Evolutionary conservation across 2,329 filamentous ascomycete genomes (phyloP).

Genomic region (Ceratocystis diversiconidia): DNA sequence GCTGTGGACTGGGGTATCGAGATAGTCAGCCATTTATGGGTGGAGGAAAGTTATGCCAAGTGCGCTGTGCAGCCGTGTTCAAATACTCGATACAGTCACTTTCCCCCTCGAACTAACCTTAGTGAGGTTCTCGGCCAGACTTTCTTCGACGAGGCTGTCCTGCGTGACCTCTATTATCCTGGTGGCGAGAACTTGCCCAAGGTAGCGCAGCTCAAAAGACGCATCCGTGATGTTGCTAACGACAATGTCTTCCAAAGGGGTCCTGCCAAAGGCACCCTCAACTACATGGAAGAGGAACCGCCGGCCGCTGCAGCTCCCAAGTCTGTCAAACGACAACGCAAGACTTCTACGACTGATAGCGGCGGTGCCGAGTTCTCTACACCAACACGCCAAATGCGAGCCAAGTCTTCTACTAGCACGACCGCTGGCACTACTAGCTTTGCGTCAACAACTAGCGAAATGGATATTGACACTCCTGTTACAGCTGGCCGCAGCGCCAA

Average conservation of each 20-base stretch:
- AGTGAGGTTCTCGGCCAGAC: slow-evolving; percentile 88
- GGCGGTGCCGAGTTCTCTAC: slow-evolving; percentile 23
- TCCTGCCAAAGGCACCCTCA: slow-evolving; percentile 34
- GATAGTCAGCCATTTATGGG: slow-evolving; percentile 88
- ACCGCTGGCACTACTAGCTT: background rate
- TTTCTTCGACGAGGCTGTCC: slow-evolving; percentile 49
- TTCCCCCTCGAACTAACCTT: slow-evolving; percentile 78
- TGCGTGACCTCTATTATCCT: slow-evolving; percentile 54
- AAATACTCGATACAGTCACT: slow-evolving; percentile 65
- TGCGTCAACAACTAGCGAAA: slow-evolving; percentile 25
- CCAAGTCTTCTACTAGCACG: background rate
- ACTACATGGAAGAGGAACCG: slow-evolving; percentile 25
- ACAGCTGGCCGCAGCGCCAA: slow-evolving; percentile 78
- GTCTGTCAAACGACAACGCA: slow-evolving; percentile 21
- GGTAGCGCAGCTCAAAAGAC: slow-evolving; percentile 35
- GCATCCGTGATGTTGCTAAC: slow-evolving; percentile 35
- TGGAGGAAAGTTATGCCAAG: slow-evolving; percentile 91
- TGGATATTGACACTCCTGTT: slow-evolving; percentile 68
- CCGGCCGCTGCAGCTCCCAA: background rate
- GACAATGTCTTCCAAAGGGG: slow-evolving; percentile 36
- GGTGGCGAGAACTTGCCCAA: slow-evolving; percentile 39
- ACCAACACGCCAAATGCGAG: slow-evolving; percentile 21
- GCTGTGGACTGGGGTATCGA: slow-evolving; percentile 84
- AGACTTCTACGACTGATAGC: background rate
- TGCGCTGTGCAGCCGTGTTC: slow-evolving; percentile 63